These are phyloP conservation scores for Zygosaccharomyces siamensis DNA, from an alignment of 805 yeast genomes.

Conservation along the genomic window DNA sequence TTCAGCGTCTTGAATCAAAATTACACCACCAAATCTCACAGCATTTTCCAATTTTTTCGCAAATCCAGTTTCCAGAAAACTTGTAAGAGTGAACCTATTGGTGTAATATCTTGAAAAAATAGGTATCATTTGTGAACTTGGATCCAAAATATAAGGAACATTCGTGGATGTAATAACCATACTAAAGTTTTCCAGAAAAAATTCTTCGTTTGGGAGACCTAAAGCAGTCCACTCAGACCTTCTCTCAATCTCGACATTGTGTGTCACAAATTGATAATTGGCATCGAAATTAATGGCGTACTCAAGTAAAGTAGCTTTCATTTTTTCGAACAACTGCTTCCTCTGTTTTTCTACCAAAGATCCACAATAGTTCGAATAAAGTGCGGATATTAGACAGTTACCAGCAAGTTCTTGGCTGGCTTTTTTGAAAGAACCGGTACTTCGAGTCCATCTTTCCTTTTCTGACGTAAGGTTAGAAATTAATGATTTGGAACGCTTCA, in stretches of 20 bases:
- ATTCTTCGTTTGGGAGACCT: conserved; percentile 55
- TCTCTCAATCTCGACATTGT: conserved; percentile 40
- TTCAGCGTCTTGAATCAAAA: conserved; percentile 77
- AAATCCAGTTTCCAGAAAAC: conserved; percentile 67
- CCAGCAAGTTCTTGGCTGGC: conserved; percentile 53
- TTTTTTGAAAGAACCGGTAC: conserved; percentile 46
- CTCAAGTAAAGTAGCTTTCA: conserved; percentile 37
- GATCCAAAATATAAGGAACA: conserved; percentile 68
- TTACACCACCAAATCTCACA: conserved; percentile 71
- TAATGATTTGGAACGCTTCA: conserved; percentile 56
- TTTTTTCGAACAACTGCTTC: conserved; percentile 28
- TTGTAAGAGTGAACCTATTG: conserved; percentile 48
- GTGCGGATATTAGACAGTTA: conserved; percentile 58
- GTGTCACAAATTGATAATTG: conserved; percentile 34
- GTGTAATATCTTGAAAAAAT: conserved; percentile 36
- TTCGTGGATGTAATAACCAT: conserved; percentile 40
- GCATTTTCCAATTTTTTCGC: conserved; percentile 71
- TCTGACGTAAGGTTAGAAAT: conserved; percentile 63
- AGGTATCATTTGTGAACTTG: conserved; percentile 46
- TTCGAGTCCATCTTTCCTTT: conserved; percentile 66
- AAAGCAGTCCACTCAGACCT: conserved; percentile 46
- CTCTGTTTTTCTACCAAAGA: conserved; percentile 48
- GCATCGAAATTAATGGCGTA: conserved; percentile 40
- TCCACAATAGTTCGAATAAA: conserved; percentile 60
- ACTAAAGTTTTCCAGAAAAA: conserved; percentile 59